phyloP scores from a whole-genome alignment of 2,329 filamentous ascomycete species.

The Venturia carpophila region DNA sequence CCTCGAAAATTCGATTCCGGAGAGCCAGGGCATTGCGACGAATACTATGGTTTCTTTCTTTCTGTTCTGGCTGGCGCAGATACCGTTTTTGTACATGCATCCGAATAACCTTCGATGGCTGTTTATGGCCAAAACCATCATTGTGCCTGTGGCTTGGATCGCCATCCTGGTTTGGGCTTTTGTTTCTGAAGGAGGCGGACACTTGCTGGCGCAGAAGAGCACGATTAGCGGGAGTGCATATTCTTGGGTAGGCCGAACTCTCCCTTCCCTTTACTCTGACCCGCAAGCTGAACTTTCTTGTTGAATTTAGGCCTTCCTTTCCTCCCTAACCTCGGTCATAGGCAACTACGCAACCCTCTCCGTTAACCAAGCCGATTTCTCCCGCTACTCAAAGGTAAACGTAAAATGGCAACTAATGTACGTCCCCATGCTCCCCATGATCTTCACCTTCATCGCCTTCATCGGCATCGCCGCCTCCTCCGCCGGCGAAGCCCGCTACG shows the following conservation, averaged over 20 bases:
- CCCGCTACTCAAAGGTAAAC: slow-evolving; percentile 42
- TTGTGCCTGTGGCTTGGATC: slow-evolving; percentile 52
- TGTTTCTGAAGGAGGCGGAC: slow-evolving; percentile 44
- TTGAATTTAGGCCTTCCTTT: slow-evolving; percentile 33
- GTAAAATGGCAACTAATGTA: slow-evolving; percentile 45
- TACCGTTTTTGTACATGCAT: slow-evolving; percentile 50
- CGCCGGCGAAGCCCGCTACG: slow-evolving; percentile 46
- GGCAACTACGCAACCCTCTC: slow-evolving; percentile 46
- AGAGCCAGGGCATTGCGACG: slow-evolving; percentile 46
- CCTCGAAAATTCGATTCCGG: slow-evolving; percentile 46
- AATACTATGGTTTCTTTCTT: slow-evolving; percentile 51
- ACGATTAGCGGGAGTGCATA: slow-evolving; percentile 44
- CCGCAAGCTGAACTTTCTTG: too few relatives aligned
- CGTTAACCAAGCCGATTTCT: slow-evolving; percentile 53
- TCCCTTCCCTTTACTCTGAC: background rate
- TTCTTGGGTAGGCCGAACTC: slow-evolving; percentile 37
- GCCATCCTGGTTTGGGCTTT: slow-evolving; percentile 58
- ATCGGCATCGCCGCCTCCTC: slow-evolving; percentile 54
- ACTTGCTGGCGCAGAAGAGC: slow-evolving; percentile 41
- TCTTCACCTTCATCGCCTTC: slow-evolving; percentile 39
- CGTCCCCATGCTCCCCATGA: slow-evolving; percentile 43
- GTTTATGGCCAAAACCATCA: slow-evolving; percentile 41
- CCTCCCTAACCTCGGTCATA: slow-evolving; percentile 42
- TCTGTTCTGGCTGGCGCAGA: slow-evolving; percentile 49
- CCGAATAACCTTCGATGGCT: slow-evolving; percentile 47